Percentiles rank a stretch among this genome's conserved stretches.
Evolutionary conservation across 1,284 basidiomycete species (phyloP).

Genomic region (Moniliella sp.): DNA sequence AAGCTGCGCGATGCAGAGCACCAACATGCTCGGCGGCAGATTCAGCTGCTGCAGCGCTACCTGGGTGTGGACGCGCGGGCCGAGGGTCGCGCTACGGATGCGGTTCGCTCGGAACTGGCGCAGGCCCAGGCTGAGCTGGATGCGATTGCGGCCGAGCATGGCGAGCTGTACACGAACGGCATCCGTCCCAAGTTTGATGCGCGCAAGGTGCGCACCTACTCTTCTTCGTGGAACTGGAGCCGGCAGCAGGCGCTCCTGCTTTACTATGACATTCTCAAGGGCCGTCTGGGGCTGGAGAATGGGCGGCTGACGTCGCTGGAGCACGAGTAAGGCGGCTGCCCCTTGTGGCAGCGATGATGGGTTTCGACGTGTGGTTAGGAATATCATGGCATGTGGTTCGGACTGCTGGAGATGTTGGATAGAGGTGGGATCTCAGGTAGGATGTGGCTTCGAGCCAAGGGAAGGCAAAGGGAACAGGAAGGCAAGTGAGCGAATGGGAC

Average conservation of each 20-base stretch:
- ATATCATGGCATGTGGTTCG: too few relatives aligned
- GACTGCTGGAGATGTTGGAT: too few relatives aligned
- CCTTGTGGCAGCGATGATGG: too few relatives aligned
- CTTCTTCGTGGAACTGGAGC: slow-evolving; percentile 98
- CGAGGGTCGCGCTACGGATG: slow-evolving; percentile 67
- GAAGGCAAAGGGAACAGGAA: too few relatives aligned
- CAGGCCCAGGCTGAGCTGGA: slow-evolving; percentile 69
- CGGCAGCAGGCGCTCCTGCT: slow-evolving; percentile 80
- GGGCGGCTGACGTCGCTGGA: neutral
- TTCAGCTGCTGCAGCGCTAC: slow-evolving; percentile 88
- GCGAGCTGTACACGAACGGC: slow-evolving; percentile 76
- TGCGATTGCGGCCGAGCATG: slow-evolving; percentile 65
- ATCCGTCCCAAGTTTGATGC: slow-evolving; percentile 82
- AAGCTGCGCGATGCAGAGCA: slow-evolving; percentile 86
- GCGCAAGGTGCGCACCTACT: slow-evolving; percentile 86
- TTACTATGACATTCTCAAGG: slow-evolving; percentile 75
- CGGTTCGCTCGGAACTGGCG: slow-evolving; percentile 52
- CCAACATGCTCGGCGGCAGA: slow-evolving; percentile 70
- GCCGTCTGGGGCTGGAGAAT: neutral
- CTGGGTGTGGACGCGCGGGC: slow-evolving; percentile 75
- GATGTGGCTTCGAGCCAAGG: too few relatives aligned
- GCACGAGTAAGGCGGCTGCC: neutral
- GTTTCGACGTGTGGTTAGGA: too few relatives aligned
- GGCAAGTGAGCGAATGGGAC: too few relatives aligned
- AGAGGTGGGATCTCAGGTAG: too few relatives aligned